These are phyloP conservation scores for Silene latifolia DNA, from an alignment of 148 eudicot genomes.

Conservation along the genomic window DNA sequence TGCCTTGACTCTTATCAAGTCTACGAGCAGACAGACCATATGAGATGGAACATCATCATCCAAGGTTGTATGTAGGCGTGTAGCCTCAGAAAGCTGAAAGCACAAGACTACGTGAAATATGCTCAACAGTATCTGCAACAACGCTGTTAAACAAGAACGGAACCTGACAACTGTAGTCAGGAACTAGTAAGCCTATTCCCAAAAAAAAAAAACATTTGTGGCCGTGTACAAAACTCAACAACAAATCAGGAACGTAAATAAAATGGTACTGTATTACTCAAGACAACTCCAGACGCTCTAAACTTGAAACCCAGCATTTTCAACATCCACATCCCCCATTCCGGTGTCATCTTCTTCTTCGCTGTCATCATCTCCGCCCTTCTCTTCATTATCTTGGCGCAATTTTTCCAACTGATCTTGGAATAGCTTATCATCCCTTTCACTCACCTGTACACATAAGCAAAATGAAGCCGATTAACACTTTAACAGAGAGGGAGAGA, in stretches of 20 bases:
- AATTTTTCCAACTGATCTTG: conserved; percentile 57
- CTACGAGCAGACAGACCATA: too few species aligned
- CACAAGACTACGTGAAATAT: too few species aligned
- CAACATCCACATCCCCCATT: conserved; percentile 75
- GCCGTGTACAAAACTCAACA: conserved; percentile 25
- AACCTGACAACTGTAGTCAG: background rate
- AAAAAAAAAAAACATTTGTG: background rate
- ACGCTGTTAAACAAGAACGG: background rate
- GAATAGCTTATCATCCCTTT: conserved; percentile 71
- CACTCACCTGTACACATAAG: conserved; percentile 57
- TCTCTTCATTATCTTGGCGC: conserved; percentile 51
- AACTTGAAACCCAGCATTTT: conserved; percentile 39
- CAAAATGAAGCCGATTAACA: background rate
- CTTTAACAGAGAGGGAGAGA: background rate
- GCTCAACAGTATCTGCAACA: background rate
- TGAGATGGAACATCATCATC: too few species aligned
- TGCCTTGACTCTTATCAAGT: too few species aligned
- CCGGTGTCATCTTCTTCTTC: conserved; percentile 89
- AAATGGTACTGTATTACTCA: background rate
- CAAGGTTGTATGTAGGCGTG: too few species aligned
- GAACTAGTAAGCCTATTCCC: background rate
- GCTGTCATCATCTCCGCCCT: conserved; percentile 66
- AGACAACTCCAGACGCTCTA: conserved; percentile 3
- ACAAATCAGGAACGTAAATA: conserved; percentile 6
- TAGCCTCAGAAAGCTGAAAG: too few species aligned